Evolutionary conservation across 129 eudicot species (phyloP), one percentile per base, ranked within the genome.

Genomic region (Lactuca saligna): DNA sequence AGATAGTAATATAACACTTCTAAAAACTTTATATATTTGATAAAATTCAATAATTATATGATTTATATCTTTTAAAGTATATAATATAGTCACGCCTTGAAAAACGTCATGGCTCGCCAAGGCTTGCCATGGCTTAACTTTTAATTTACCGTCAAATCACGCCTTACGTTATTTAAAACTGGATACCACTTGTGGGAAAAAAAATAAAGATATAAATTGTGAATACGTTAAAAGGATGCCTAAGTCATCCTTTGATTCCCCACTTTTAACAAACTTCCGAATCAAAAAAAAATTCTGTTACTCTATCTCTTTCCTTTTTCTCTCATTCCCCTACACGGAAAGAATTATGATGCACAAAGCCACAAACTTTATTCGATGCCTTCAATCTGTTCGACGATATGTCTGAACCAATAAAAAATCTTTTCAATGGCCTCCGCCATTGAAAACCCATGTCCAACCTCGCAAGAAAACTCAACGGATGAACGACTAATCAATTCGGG

Each of bases 331-430:
- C 63, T 37, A 50, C 13, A 35, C 74, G 62, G 41, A 75, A 75
- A 69, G 68, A 49, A 68, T 57, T 68, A 37, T 31, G 50, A 37
- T 68, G 73, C 53, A 56, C 65, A 57, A 66, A 16, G 73, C 59
- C 53, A 56, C 65, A 57, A 66, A 16, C 79, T 67, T 75, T 68
- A 75, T 75, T 68, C 66, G 37, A 59, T 69, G 70, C 69, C 66
- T 77, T 46, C 57, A 69, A 77, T 17, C 54, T 73, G 56, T 68
- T 66, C 60, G 39, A 66, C 70, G 51, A 72, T 72, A 78, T 72
- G 82, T 48, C 73, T 57, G 63, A 71, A 73, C 73, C 78, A 39
- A 72, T 39, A n/a, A 60, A 46, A 35, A 9, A 3, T 17, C n/a
- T 20, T 17, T 66, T 37, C 62, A 66, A 75, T 66, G 74, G 29